Evolutionary conservation across 2,329 filamentous ascomycete species (phyloP).

Genomic region (Dichotomopilus funicola): DNA sequence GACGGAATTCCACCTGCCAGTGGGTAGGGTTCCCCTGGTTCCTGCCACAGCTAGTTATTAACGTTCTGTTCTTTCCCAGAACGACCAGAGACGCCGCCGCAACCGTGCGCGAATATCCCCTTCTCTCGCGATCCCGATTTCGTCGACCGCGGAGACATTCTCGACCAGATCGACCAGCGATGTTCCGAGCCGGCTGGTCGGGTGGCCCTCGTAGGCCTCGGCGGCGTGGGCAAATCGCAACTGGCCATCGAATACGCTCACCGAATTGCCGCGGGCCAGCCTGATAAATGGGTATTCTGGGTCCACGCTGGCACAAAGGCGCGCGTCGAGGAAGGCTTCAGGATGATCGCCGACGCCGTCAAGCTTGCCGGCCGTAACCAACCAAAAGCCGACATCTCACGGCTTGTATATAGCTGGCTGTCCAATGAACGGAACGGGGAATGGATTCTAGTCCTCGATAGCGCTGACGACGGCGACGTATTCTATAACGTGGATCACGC

Average conservation of each 20-base stretch:
- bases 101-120: conserved; percentile 24
- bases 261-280: conserved; percentile 1
- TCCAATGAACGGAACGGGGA: conserved; percentile 23
- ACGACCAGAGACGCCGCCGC: conserved; percentile 19
- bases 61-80: conserved; percentile 7
- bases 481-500: conserved; percentile 18
- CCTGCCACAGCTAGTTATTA: too few species aligned
- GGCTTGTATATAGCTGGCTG: conserved; percentile 29
- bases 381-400: conserved; percentile 19
- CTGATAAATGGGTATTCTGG: conserved; percentile 11
- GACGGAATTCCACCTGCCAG: conserved; percentile 13
- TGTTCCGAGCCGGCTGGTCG: conserved; percentile 18
- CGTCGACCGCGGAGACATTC: conserved; percentile 25
- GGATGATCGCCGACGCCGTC: conserved; percentile 27
- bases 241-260: conserved; percentile 13
- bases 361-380: conserved; percentile 25
- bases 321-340: conserved; percentile 30
- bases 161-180: conserved; percentile 21
- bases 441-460: conserved; percentile 35
- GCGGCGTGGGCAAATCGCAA: conserved; percentile 26
- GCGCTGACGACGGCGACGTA: conserved; percentile 29
- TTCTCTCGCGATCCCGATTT: conserved; percentile 30
- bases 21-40: conserved; percentile 2
- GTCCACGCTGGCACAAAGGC: conserved; percentile 14
- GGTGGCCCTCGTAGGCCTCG: conserved; percentile 31